Percentiles rank a stretch among this genome's conserved stretches.
phyloP scores from a whole-genome alignment of 1,139 yeast genomes.

The Taiozyma sp. region DNA sequence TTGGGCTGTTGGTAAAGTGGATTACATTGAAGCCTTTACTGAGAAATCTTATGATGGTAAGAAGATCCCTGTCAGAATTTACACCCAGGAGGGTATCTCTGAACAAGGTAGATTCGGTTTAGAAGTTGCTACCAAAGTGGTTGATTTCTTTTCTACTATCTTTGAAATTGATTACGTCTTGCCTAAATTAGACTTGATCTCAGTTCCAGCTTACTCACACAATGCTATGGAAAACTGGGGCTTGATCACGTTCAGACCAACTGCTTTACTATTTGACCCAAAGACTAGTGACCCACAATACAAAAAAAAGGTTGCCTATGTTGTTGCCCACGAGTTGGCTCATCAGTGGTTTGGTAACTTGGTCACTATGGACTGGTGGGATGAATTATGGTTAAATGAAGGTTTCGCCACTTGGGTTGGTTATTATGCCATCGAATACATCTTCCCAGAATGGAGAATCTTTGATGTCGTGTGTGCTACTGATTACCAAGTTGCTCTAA shows the following conservation, averaged over 20 bases:
- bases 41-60: conserved; percentile 37
- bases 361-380: conserved; percentile 96
- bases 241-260: conserved; percentile 75
- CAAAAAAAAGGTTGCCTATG: conserved; percentile 79
- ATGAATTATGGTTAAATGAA: conserved; percentile 87
- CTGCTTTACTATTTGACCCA: conserved; percentile 67
- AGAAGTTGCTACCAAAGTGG: conserved; percentile 69
- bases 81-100: conserved; percentile 72
- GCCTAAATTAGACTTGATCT: conserved; percentile 80
- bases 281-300: conserved; percentile 62
- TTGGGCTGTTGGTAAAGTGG: conserved; percentile 77
- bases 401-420: conserved; percentile 94
- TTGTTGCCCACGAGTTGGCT: conserved; percentile 85
- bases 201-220: conserved; percentile 78
- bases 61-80: conserved; percentile 76
- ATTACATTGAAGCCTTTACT: conserved; percentile 54
- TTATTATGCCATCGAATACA: conserved; percentile 69
- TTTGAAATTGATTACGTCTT: conserved; percentile 75
- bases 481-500: conserved; percentile 64
- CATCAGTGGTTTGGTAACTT: conserved; percentile 94
- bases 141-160: conserved; percentile 65
- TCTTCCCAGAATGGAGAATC: conserved; percentile 85
- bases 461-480: conserved; percentile 72
- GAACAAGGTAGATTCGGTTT: conserved; percentile 64
- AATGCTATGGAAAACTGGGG: conserved; percentile 97